Base-by-base conservation (phyloP, 2,329 filamentous ascomycete genomes). In the Nannizziopsis barbatae region DNA sequence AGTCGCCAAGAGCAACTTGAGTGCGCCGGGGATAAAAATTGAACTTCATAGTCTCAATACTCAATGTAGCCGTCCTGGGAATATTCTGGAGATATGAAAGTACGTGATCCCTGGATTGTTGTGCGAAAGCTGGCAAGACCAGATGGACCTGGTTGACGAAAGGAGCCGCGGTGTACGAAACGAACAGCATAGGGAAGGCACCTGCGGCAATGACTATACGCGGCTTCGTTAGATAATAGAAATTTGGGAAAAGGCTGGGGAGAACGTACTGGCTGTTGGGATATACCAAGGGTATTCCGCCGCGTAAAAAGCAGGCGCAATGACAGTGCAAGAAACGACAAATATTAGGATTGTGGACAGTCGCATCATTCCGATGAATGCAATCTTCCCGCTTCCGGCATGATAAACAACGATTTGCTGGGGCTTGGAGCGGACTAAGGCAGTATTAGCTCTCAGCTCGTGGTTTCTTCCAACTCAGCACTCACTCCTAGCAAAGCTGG, bases 131-230 rank as follows among this genome's bases (percentile, higher is more conserved):
- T 0, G 86, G 86, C 1, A 89, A 71, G 17, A 76, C 75, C 43
- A 92, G 68, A 63, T 84, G 79, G 51, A 92, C 73, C 59, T 81
- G 80, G 36, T 80, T 79, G 6, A 90, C 84, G 59, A 84, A 85
- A 2, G 86, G 83, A 0, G 77, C 72, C 1, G 81, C 79, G 41
- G 75, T 75, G 62, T 80, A 83, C 32, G 75, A 71, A 17, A 86
- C 72, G 58, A 81, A 77, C 32, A 78, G 50, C 57, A 87, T 68
- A 2, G 86, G 86, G 7, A 84, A 64, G 33, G 81, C 62, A 56
- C 82, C 79, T 52, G 74, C 78, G 44, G 77, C 58, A 42, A 76
- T 65, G 49, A 80, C 79, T 83, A 54, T 10, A 32, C 10, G 35
- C 41, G 57, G 20, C 9, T 20, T 17, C 22, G 33, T 45, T 36